Base-by-base conservation (phyloP, 345 rosid genomes). In the Xanthoceras sorbifolium region DNA sequence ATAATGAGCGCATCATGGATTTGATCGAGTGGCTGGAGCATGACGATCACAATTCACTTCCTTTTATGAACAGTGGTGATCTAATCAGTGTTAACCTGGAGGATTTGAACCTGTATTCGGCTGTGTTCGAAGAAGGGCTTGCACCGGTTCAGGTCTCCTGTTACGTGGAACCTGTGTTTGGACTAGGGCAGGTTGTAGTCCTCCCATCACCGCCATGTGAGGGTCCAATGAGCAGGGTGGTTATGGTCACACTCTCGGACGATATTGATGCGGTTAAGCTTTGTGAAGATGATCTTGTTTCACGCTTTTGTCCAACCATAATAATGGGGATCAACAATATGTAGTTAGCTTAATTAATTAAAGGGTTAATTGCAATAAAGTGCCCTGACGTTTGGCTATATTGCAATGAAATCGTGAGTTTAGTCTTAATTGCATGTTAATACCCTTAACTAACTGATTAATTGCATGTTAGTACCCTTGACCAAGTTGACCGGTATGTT, bases 1-100 rank as follows among this genome's bases (percentile, higher is more conserved):
- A 87, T 34, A 74, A 26, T 6, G 84, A 86, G 22, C 74, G 75
- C 63, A 84, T 91, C 48, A 80, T 79, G 90, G 92, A 86, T 62
- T 83, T 91, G 78, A 87, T 90, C 68, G 87, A 89, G 46, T 90
- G 96, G 98, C 67, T 93, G 3, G 64, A 82, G 54, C 17, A 54
- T 26, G 74, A 80, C 1, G 78, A 76, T 76, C 0, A 15, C 4
- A 67, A 52, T 1, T 40, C 38, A 1, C 52, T 59, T 55, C 78
- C 76, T 9, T 29, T 59, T 60, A 82, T 79, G 71, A 86, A 81
- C n/a, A 77, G 83, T 54, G 60, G 80, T 6, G 89, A 91, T 61
- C 83, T 93, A 9, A 68, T 89, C 6, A 87, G 93, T 79, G 69
- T 78, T 25, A 88, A 77, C 26, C 25, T 90, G 29, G 98, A 87